Evolutionary conservation across 345 rosid species (phyloP), one percentile per base, ranked within the genome.

Genomic region (Cardamine occulta): DNA sequence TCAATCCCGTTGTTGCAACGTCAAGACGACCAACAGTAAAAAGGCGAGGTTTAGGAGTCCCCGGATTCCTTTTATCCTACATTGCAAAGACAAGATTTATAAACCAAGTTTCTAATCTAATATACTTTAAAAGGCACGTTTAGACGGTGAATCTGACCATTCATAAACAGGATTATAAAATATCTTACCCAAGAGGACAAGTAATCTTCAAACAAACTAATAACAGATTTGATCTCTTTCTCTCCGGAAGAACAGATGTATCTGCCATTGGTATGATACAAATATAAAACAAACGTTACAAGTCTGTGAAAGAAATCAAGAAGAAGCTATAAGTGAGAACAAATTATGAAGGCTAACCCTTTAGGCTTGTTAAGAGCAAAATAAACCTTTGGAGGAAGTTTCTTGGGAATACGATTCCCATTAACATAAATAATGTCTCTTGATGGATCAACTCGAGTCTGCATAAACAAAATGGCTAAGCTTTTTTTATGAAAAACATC

Each of bases 21-120:
- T 95, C 97, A 49, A 95, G 97, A 76, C 99, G 93, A 42, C 99
- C 97, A 74, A 95, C 97, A 7, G 97, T 95, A 59, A 95, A 95
- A 45, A 95, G 84, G 15, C 97, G 90, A 28, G 99, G 99, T 77
- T 81, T 84, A 39, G 96, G 90, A 76, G 81, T 61, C 68, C 91
- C 97, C 0, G 92, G 86, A 79, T 88, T 87, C 68, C 77, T 84
- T 79, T 84, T 88, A 55, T 85, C 86, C 97, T 95, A 70, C 15
- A 61, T 64, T 32, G 4, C 59, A n/a, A 55, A 44, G 10, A 56
- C 32, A 68, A 59, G 53, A 12, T 28, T 29, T 7, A 6, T 0
- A 48, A 54, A 29, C 19, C 42, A 78, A 39, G 24, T 54, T 13
- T 26, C 52, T 52, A n/a, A 23, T 53, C 18, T 10, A 44, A 10